Evolutionary conservation across 1,284 basidiomycete species (phyloP).

Genomic region (Polyporus tsugae): DNA sequence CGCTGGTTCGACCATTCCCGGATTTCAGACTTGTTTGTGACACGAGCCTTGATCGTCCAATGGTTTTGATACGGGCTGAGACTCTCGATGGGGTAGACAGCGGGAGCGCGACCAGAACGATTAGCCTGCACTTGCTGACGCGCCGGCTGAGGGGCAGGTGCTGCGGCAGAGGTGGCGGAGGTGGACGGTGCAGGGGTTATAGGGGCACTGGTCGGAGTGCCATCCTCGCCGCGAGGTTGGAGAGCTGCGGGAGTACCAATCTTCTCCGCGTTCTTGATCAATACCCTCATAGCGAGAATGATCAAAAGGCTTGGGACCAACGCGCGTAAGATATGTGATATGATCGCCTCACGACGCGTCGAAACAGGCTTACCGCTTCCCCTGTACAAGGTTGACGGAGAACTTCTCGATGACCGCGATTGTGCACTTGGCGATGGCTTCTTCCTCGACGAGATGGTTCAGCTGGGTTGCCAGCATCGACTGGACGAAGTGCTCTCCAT

Average conservation of each 20-base stretch:
- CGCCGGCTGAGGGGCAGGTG: conserved; percentile 28
- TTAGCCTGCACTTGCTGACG: conserved; percentile 41
- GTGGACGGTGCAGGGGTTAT: conserved; percentile 36
- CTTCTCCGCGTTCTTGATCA: conserved; percentile 66
- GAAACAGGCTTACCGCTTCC: conserved; percentile 72
- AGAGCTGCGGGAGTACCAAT: conserved; percentile 73
- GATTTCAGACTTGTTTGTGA: conserved; percentile 91
- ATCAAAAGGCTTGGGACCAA: conserved; percentile 76
- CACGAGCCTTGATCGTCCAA: conserved; percentile 97
- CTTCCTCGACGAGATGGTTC: conserved; percentile 78
- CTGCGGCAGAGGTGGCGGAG: conserved; percentile 25
- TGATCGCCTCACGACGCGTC: conserved; percentile 5
- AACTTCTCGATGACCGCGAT: conserved; percentile 82
- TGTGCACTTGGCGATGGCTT: conserved; percentile 76
- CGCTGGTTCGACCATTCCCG: conserved; percentile 89
- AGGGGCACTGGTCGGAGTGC: conserved; percentile 38
- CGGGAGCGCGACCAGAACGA: conserved; percentile 42
- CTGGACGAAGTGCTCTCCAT: conserved; percentile 86
- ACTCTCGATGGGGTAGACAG: conserved; percentile 90
- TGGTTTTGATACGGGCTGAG: conserved; percentile 98
- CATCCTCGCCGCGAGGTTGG: conserved; percentile 37
- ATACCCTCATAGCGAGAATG: conserved; percentile 75
- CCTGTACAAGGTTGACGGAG: conserved; percentile 87
- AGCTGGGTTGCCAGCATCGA: conserved; percentile 96
- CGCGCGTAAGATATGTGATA: conserved; percentile 20